Conservation (phyloP, 371 early-diverging fungal genomes). For the Smittium culicis region DNA sequence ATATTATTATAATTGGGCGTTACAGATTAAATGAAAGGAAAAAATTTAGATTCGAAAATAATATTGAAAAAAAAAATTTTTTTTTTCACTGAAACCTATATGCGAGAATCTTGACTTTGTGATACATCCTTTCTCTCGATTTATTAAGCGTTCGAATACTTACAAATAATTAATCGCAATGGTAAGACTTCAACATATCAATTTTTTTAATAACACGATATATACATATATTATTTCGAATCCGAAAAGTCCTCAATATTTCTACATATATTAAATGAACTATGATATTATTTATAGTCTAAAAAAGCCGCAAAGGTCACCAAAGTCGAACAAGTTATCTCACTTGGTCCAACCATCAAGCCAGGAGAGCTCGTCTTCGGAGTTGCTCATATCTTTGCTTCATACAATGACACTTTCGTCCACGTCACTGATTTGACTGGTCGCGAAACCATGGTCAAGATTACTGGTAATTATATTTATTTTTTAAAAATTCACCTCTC, state of each 20-base stretch:
- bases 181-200: too few species aligned
- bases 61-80: too few species aligned
- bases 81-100: too few species aligned
- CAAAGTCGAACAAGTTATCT: conserved; percentile 70
- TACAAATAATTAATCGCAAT: not conserved
- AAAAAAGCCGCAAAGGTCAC: conserved; percentile 63
- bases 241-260: too few species aligned
- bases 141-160: not conserved
- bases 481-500: not conserved
- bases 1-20: too few species aligned
- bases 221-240: too few species aligned
- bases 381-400: conserved; percentile 99
- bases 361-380: conserved; percentile 98
- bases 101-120: too few species aligned
- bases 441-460: conserved; percentile 98
- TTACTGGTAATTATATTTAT: conserved; percentile 68
- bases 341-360: conserved; percentile 94
- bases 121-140: not conserved
- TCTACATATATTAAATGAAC: too few species aligned
- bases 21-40: too few species aligned
- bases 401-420: conserved; percentile 99
- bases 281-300: conserved; percentile 29
- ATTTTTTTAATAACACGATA: too few species aligned
- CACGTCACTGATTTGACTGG: conserved; percentile 99
- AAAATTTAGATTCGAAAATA: too few species aligned